Evolutionary conservation across 176 grass and related monocot genomes (phyloP), one percentile per base, ranked within the genome.

Genomic region (Phyllostachys edulis): DNA sequence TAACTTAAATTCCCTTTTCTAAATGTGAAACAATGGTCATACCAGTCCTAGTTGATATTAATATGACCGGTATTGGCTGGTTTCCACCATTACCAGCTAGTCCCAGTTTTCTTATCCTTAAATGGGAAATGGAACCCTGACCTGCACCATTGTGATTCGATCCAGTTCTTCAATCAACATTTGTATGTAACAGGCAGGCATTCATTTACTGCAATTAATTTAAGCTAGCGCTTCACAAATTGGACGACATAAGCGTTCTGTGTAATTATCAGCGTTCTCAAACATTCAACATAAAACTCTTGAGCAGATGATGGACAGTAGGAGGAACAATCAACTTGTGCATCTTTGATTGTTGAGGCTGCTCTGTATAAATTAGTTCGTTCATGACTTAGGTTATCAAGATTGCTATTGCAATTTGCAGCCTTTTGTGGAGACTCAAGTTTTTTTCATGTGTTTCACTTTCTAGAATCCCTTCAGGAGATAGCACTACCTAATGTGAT

Each of bases 391-490:
- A 64, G 62, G 6, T 16, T 36, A 64, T 17, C 14, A 32, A 42
- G 13, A 64, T 4, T 64, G 62, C 5, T 71, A 41, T 39, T 82
- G 57, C 29, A 12, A n/a, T 40, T 39, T 76, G 34, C 72, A 56
- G 17, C 50, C 29, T 55, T 37, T 54, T 75, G 72, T 55, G 29
- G 49, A 55, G 49, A 52, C 49, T 59, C 32, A 36, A 77, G 18
- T 69, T 44, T 26, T 26, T 23, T 46, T 61, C 52, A 17, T 36
- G 62, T 63, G 27, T 36, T 36, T 17, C 14, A 64, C 61, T 63
- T 85, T 51, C 24, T 69, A 56, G 50, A 69, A 60, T 46, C 63
- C 40, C 39, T 57, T 77, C 20, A 63, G 62, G 59, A 83, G 61
- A 38, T 36, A 24, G 32, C 56, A 26, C 75, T 11, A 20, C 36